Evolutionary conservation across 1,284 basidiomycete genomes (phyloP).

Genomic region (Ceratobasidium sp.): DNA sequence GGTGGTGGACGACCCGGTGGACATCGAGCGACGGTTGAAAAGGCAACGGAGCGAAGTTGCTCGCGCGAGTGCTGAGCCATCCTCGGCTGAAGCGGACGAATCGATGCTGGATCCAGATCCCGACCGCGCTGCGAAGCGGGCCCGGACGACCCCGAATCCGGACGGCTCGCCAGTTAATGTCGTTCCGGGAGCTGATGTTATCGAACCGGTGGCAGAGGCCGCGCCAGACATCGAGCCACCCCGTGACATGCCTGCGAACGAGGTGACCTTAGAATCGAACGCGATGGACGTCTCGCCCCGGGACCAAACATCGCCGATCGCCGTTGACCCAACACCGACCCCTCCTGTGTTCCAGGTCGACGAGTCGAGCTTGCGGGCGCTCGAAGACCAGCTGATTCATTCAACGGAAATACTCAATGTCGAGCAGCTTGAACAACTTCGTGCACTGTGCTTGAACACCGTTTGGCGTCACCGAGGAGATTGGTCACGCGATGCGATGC

Average conservation of each 20-base stretch:
- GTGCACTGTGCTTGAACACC: conserved; percentile 83
- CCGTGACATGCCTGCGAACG: not conserved
- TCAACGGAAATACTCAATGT: conserved; percentile 74
- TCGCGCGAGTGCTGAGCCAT: conserved; percentile 51
- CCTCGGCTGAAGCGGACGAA: conserved; percentile 46
- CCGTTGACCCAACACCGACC: not conserved
- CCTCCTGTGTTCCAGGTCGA: conserved; percentile 39
- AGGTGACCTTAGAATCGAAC: not conserved
- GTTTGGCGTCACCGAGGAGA: conserved; percentile 85
- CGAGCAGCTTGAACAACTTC: conserved; percentile 93
- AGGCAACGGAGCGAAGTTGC: conserved; percentile 73
- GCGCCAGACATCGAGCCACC: not conserved
- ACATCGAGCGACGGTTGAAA: conserved; percentile 79
- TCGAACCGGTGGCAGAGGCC: not conserved
- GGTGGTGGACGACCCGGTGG: conserved; percentile 73
- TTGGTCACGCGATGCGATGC: conserved; percentile 83
- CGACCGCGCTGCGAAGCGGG: conserved; percentile 67
- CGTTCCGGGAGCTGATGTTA: conserved; percentile 14
- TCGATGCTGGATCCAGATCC: conserved; percentile 32
- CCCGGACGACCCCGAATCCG: conserved; percentile 60
- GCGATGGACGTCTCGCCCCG: conserved; percentile 52
- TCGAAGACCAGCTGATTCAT: conserved; percentile 60
- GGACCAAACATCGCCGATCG: conserved; percentile 46
- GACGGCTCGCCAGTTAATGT: conserved; percentile 50
- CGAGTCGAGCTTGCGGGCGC: conserved; percentile 45